These are phyloP conservation scores for Fraxinus quadrangulata DNA, from an alignment of 257 asterid genomes.

Conservation along the genomic window DNA sequence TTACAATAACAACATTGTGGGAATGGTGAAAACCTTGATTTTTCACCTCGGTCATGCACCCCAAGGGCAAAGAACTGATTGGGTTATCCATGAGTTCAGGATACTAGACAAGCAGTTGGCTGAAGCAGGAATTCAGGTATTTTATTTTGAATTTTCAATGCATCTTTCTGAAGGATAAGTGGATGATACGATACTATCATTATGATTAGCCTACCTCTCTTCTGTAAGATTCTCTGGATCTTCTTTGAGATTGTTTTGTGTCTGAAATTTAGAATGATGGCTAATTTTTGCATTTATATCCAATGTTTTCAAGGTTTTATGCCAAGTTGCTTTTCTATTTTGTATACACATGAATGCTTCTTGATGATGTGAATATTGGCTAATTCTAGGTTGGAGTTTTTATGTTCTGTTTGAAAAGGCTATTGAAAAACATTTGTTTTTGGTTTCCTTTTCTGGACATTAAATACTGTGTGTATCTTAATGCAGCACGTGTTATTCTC, in stretches of 20 bases:
- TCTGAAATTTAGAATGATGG: background rate
- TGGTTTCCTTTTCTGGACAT: background rate
- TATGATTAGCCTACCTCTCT: background rate
- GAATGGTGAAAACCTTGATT: slow-evolving; percentile 73
- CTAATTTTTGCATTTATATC: background rate
- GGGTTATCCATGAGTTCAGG: slow-evolving; percentile 78
- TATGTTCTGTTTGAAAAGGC: background rate
- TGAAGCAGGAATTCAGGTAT: slow-evolving; percentile 68
- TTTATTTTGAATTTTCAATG: background rate
- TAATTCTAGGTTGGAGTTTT: background rate
- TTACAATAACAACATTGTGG: slow-evolving; percentile 44
- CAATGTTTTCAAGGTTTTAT: background rate
- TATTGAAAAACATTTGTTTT: background rate
- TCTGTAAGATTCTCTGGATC: background rate
- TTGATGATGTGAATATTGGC: background rate
- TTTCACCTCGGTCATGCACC: slow-evolving; percentile 82
- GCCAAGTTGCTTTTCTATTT: background rate
- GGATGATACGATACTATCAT: background rate
- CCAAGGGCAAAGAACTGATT: slow-evolving; percentile 72
- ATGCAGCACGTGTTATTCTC: background rate
- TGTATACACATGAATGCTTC: background rate
- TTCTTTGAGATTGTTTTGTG: background rate
- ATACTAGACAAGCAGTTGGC: slow-evolving; percentile 52
- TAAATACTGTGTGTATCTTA: background rate
- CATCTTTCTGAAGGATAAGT: background rate